phyloP scores from a whole-genome alignment of 129 eudicot species.

The Tagetes patula region DNA sequence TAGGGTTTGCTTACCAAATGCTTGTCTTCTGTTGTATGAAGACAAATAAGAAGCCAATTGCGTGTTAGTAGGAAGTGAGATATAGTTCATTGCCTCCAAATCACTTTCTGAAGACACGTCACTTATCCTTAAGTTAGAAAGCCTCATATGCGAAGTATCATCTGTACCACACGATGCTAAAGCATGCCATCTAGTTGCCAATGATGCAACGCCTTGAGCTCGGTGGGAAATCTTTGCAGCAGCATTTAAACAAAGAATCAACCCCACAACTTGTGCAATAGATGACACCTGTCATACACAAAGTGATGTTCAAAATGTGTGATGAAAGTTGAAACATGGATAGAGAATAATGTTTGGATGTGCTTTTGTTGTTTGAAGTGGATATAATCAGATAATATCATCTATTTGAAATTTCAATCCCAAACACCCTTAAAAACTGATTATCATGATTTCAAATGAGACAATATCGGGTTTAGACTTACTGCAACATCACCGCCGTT shows the following conservation, averaged over 20 bases:
- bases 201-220: constrained; percentile 73
- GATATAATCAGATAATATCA: too few species aligned
- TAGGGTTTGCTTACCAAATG: constrained; percentile 56
- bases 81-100: constrained; percentile 63
- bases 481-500: constrained; percentile 87
- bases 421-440: too few species aligned
- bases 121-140: constrained; percentile 30
- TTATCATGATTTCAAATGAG: not conserved
- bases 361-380: too few species aligned
- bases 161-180: constrained; percentile 55
- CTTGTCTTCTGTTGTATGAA: constrained; percentile 74
- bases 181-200: constrained; percentile 85
- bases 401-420: too few species aligned
- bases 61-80: constrained; percentile 40
- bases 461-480: constrained; percentile 30
- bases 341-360: too few species aligned
- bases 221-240: constrained; percentile 87
- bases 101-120: constrained; percentile 64
- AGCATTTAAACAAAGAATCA: constrained; percentile 76
- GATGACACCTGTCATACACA: constrained; percentile 56
- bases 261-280: constrained; percentile 69
- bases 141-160: constrained; percentile 44
- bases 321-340: not conserved
- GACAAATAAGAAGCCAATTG: constrained; percentile 59
- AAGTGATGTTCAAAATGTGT: not conserved